These are phyloP conservation scores for Penicillium malachiteum DNA, from an alignment of 495 filamentous ascomycete genomes.

Conservation along the genomic window DNA sequence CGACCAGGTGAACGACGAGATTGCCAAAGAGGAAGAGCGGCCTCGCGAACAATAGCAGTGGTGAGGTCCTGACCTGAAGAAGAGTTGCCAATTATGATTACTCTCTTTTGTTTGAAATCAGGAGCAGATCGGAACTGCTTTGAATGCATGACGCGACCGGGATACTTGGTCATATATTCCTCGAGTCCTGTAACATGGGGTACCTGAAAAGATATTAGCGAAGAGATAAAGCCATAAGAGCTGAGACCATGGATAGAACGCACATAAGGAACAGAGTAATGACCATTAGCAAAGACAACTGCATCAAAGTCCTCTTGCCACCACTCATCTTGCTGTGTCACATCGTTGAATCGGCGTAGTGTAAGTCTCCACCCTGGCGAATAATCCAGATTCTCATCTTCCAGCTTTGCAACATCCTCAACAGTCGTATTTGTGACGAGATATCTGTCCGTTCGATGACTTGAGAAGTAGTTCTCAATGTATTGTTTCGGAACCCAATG, in stretches of 20 bases:
- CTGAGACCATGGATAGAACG: background rate
- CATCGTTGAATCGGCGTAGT: background rate
- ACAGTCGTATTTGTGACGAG: constrained; percentile 1
- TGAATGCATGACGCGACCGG: background rate
- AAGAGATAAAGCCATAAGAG: background rate
- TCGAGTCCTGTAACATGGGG: background rate
- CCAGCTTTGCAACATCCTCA: background rate
- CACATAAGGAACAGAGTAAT: constrained; percentile 4
- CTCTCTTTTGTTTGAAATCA: background rate
- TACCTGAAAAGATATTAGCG: background rate
- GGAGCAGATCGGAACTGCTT: constrained; percentile 1
- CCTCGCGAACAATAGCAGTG: background rate
- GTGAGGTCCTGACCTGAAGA: background rate
- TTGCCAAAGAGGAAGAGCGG: background rate
- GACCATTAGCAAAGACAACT: background rate
- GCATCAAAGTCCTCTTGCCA: constrained; percentile 2
- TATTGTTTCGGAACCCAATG: constrained; percentile 6
- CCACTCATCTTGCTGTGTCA: constrained; percentile 1
- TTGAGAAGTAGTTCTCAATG: constrained; percentile 1
- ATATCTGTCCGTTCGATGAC: background rate
- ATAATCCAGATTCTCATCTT: background rate
- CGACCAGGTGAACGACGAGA: background rate
- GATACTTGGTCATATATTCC: background rate
- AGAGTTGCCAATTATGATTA: constrained; percentile 1
- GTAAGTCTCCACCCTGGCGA: background rate